Evolutionary conservation across 164 flowering plant species (phyloP).

Genomic region (Euptelea pleiosperma): DNA sequence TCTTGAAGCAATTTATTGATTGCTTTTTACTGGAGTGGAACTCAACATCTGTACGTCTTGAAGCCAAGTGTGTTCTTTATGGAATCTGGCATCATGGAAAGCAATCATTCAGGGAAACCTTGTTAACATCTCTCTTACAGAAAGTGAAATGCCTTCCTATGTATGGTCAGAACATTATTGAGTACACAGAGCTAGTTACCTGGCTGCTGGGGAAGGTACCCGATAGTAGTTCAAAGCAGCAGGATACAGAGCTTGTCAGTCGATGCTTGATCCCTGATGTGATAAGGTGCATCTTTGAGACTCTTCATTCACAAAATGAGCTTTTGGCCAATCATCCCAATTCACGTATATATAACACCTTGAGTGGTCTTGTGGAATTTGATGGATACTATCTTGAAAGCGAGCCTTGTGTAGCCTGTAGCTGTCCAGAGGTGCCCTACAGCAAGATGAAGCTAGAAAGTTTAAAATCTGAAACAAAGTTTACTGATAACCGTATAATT

Average conservation of each 20-base stretch:
- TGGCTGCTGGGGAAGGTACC: slow-evolving; percentile 72
- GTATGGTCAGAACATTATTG: slow-evolving; percentile 93
- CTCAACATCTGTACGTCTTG: slow-evolving; percentile 75
- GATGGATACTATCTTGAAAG: slow-evolving; percentile 99
- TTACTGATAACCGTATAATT: slow-evolving; percentile 97
- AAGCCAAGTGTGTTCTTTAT: slow-evolving; percentile 81
- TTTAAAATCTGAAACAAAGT: slow-evolving; percentile 94
- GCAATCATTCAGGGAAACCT: slow-evolving; percentile 63
- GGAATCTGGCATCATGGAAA: slow-evolving; percentile 95
- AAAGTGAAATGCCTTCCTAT: slow-evolving; percentile 68
- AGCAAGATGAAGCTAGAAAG: slow-evolving; percentile 96
- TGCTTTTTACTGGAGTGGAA: slow-evolving; percentile 92
- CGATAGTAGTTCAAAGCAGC: slow-evolving; percentile 60
- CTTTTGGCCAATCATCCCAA: slow-evolving; percentile 97
- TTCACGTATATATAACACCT: slow-evolving; percentile 91
- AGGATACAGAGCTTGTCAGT: slow-evolving; percentile 60
- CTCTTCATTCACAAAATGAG: slow-evolving; percentile 90
- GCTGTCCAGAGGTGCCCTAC: slow-evolving; percentile 97
- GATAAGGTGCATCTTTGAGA: slow-evolving; percentile 76
- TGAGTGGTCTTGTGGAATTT: slow-evolving; percentile 92
- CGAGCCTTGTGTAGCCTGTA: slow-evolving; percentile 99
- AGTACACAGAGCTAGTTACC: slow-evolving; percentile 80
- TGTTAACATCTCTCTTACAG: slow-evolving; percentile 65
- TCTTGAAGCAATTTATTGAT: slow-evolving; percentile 71
- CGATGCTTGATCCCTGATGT: slow-evolving; percentile 78